Base-by-base conservation (phyloP, 352 stramenopile species). In the Phytophthora cajani region DNA sequence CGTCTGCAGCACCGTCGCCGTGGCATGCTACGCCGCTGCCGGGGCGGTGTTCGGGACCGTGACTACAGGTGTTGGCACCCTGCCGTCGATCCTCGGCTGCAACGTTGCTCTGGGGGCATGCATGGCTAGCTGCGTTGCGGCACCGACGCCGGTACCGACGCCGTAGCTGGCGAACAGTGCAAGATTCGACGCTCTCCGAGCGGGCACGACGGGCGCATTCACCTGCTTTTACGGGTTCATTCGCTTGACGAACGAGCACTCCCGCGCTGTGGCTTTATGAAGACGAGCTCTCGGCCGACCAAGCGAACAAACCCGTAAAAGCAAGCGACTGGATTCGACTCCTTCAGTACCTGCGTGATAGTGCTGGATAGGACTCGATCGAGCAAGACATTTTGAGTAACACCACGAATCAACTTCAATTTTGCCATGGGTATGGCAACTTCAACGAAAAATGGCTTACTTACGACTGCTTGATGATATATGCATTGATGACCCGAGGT, bases 61-160 rank as follows among this genome's bases (percentile, higher is more conserved):
- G 4, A 12, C 10, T 5, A 71, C 16, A 6, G 36, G 4, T 2
- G 71, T 64, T 16, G 77, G 49, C 1, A 57, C 68, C 0, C 5
- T 46, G 0, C 56, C 62, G 1, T 53, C 64, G 1, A 23, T 84
- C 0, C 25, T 73, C 0, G 52, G 47, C 12, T 85, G 79, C 60
- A 89, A 81, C 30, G 27, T 30, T 0, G 69, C 70, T 3, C 66
- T 81, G 10, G 68, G 67, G 2, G 56, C 50, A 0, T 89, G 81
- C 53, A 89, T 89, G 81, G 62, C 70, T 12, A 47, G 46, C 30
- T 89, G 77, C 59, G 56, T n/a, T n/a, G n/a, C n/a, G n/a, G n/a
- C n/a, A n/a, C n/a, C n/a, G n/a, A n/a, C n/a, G n/a, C n/a, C n/a
- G n/a, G 36, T 55, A 6, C 78, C 72, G 30, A 81, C 69, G 4